Base-by-base conservation (phyloP, 441 rosid genomes). In the Pelargonium cotyledonis region DNA sequence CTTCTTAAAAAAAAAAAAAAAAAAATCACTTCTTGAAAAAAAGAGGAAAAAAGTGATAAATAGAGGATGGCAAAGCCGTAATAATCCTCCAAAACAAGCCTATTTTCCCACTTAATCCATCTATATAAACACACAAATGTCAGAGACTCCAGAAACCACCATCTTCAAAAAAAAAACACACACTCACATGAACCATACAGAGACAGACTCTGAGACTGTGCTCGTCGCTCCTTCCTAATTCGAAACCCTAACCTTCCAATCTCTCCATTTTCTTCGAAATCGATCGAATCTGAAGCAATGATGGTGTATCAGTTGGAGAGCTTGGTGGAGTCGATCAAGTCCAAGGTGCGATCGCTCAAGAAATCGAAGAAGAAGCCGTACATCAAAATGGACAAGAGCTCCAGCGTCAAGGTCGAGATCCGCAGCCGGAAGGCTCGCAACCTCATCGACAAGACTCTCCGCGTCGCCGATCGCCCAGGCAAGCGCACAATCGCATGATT, bases 351-450 rank as follows among this genome's bases (percentile, higher is more conserved):
- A 65, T 73, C 85, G 15, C 63, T 65, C 86, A 88, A 81, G 83
- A 79, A 78, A 47, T 47, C 55, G 77, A 47, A 47, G 55, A 84
- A 81, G 82, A 91, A 91, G 71, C 81, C 96, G 9, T 94, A 91
- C 82, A 69, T 85, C 11, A 91, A 86, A 73, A 89, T 94, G 94
- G 96, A 87, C 73, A 94, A 91, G 78, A 90, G 97, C 80, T 76
- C 96, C 0, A 95, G 99, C 66, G 98, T 92, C n/a, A 88, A 77
- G 78, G 97, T 90, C 0, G 95, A 89, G 83, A 95, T 95, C 76
- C 89, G 97, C 10, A 90, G 99, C 84, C 80, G 89, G 71, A 95
- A 92, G 79, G 92, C 97, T 0, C 83, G 76, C 21, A 78, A 83
- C 72, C 85, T 95, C 70, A 95, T 95, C n/a, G 88, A 90, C 41